A percentile compares a stretch with the other conserved stretches of the same genome.
Conservation (phyloP, 2,329 filamentous ascomycete genomes). For the Rhexocercosporidium sp. region DNA sequence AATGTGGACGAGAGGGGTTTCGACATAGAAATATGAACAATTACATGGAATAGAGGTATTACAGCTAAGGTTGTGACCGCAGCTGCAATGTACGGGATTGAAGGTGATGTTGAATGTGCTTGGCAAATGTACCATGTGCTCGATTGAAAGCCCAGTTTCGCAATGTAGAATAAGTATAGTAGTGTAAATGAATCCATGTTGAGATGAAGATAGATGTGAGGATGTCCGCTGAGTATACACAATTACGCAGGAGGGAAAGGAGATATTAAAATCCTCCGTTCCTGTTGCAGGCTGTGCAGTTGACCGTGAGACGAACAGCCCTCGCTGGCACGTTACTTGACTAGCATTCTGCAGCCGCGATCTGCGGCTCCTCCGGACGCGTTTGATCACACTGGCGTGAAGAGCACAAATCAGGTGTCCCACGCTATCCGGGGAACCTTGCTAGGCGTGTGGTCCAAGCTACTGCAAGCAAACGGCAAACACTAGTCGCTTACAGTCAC, state of each 20-base stretch:
- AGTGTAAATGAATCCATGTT: not conserved
- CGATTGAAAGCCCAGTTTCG: not conserved
- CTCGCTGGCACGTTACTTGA: not conserved
- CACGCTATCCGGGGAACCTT: not conserved
- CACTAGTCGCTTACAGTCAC: not conserved
- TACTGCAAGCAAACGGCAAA: not conserved
- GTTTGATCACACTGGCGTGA: not conserved
- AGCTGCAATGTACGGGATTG: not conserved
- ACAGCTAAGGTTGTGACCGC: not conserved
- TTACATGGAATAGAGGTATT: not conserved
- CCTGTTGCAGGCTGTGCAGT: not conserved
- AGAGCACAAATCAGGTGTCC: not conserved
- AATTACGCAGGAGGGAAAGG: not conserved
- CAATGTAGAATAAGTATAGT: not conserved
- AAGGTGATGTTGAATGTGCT: not conserved
- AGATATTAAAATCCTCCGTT: not conserved
- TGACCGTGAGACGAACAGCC: not conserved
- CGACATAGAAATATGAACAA: not conserved
- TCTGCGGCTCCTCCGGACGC: not conserved
- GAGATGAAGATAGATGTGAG: not conserved
- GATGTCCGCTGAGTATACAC: not conserved
- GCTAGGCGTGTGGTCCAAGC: not conserved
- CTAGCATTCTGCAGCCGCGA: not conserved
- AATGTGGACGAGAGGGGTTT: not conserved
- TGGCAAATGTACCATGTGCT: not conserved